Percentiles rank a stretch among this genome's conserved stretches.
phyloP scores from a whole-genome alignment of 1,284 basidiomycete species.

The Mycena sp. region DNA sequence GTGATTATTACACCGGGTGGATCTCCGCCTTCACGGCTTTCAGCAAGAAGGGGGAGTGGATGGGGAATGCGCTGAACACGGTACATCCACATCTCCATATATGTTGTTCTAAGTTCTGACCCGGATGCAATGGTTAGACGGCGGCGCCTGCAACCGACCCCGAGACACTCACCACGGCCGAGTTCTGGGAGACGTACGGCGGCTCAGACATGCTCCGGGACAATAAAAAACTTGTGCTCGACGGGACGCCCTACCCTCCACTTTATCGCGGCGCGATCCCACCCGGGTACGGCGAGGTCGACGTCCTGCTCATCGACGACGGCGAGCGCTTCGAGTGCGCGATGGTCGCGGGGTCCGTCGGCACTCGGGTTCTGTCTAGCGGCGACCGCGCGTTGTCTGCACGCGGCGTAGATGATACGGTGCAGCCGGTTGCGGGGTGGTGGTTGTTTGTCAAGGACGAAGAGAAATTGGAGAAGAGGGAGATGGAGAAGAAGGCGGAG shows the following conservation, averaged over 20 bases:
- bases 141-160: not conserved
- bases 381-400: not conserved
- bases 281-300: slow-evolving; percentile 46
- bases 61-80: slow-evolving; percentile 32
- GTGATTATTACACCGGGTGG: slow-evolving; percentile 42
- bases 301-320: slow-evolving; percentile 50
- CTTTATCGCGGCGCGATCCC: slow-evolving; percentile 45
- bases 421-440: slow-evolving; percentile 34
- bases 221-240: slow-evolving; percentile 38
- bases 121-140: not conserved
- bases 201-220: not conserved
- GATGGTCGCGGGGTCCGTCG: slow-evolving; percentile 53
- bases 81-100: not conserved
- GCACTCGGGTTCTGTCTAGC: slow-evolving; percentile 35
- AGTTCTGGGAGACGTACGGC: slow-evolving; percentile 10
- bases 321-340: slow-evolving; percentile 43
- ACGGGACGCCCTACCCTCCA: slow-evolving; percentile 47
- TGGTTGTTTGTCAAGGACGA: slow-evolving; percentile 14
- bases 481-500: not conserved
- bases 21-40: slow-evolving; percentile 51
- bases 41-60: slow-evolving; percentile 29
- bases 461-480: not conserved
- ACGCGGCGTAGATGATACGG: slow-evolving; percentile 19
- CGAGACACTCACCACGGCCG: not conserved
- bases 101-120: not conserved